Conservation (phyloP, 306 rosid genomes). For the Hippophae gyantsensis region DNA sequence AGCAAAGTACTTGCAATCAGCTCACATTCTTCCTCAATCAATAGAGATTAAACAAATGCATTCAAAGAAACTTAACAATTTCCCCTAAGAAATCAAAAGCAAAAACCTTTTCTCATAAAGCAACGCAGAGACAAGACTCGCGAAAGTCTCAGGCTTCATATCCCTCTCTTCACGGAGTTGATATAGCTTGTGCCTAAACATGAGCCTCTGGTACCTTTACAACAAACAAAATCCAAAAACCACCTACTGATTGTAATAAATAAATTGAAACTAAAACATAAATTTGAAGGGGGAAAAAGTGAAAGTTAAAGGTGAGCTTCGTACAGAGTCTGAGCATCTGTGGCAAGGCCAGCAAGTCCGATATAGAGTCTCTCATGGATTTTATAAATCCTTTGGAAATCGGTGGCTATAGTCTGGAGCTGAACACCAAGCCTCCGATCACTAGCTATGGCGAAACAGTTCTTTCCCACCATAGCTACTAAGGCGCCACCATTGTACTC, state of each 20-base stretch:
- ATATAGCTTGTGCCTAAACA: conserved; percentile 77
- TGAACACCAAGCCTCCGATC: conserved; percentile 97
- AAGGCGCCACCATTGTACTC: conserved; percentile 57
- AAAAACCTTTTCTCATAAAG: conserved; percentile 72
- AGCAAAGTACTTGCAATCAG: not conserved
- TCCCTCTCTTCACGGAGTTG: conserved; percentile 88
- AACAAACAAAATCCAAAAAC: conserved; percentile 1
- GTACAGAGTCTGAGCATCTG: conserved; percentile 94
- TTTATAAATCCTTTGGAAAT: conserved; percentile 59
- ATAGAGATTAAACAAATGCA: not conserved
- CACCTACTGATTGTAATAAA: not conserved
- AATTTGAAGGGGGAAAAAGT: not conserved
- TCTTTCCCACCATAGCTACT: conserved; percentile 54
- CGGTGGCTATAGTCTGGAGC: conserved; percentile 92
- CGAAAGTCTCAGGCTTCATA: conserved; percentile 92
- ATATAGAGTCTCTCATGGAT: conserved; percentile 69
- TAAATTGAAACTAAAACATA: not conserved
- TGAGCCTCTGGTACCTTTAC: conserved; percentile 64
- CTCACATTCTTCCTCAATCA: not conserved
- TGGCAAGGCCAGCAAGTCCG: conserved; percentile 90
- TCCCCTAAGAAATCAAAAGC: too few relatives aligned
- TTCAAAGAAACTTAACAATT: conserved; percentile 1
- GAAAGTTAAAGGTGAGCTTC: not conserved
- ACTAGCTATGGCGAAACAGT: conserved; percentile 94
- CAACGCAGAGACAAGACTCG: conserved; percentile 75